Conservation (phyloP, 202 grass and related monocot genomes). For the Musa balbisiana region DNA sequence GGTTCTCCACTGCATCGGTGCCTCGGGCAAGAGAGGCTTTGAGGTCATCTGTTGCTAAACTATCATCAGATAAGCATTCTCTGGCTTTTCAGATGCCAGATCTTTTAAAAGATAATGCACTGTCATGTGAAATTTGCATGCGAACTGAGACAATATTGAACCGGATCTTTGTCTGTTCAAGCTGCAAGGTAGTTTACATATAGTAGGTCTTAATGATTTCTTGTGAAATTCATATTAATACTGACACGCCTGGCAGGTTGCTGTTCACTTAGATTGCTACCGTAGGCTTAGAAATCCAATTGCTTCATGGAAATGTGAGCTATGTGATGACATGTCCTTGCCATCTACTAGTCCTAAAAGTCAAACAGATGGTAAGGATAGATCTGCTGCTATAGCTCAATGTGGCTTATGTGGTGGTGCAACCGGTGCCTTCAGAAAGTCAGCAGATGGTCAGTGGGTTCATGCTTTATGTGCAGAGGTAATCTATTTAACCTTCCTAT, state of each 20-base stretch:
- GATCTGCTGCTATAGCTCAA: slow-evolving; percentile 25
- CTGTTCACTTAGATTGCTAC: slow-evolving; percentile 95
- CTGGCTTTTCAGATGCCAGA: slow-evolving; percentile 65
- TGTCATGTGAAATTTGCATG: slow-evolving; percentile 79
- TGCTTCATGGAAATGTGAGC: slow-evolving; percentile 89
- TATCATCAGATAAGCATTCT: slow-evolving; percentile 40
- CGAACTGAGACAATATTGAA: slow-evolving; percentile 73
- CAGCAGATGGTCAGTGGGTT: slow-evolving; percentile 67
- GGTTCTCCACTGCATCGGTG: slow-evolving; percentile 29
- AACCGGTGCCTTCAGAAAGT: slow-evolving; percentile 84
- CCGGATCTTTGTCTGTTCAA: slow-evolving; percentile 89
- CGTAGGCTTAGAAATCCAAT: slow-evolving; percentile 47
- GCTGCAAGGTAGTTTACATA: slow-evolving; percentile 68
- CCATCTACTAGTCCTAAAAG: slow-evolving; percentile 29
- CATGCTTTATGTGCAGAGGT: slow-evolving; percentile 99
- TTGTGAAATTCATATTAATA: slow-evolving; percentile 22
- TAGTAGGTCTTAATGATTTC: slow-evolving; percentile 13
- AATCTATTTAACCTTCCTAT: slow-evolving; percentile 26
- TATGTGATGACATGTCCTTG: slow-evolving; percentile 54
- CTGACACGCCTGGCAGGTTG: slow-evolving; percentile 44
- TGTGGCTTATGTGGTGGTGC: slow-evolving; percentile 70
- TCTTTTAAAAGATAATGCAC: slow-evolving; percentile 67
- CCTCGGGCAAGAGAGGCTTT: slow-evolving; percentile 49
- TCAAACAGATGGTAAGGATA: slow-evolving; percentile 37
- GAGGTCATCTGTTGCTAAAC: slow-evolving; percentile 48